Evolutionary conservation across 2,329 filamentous ascomycete species (phyloP), one percentile per base, ranked within the genome.

Genomic region (Fusarium sublunatum): DNA sequence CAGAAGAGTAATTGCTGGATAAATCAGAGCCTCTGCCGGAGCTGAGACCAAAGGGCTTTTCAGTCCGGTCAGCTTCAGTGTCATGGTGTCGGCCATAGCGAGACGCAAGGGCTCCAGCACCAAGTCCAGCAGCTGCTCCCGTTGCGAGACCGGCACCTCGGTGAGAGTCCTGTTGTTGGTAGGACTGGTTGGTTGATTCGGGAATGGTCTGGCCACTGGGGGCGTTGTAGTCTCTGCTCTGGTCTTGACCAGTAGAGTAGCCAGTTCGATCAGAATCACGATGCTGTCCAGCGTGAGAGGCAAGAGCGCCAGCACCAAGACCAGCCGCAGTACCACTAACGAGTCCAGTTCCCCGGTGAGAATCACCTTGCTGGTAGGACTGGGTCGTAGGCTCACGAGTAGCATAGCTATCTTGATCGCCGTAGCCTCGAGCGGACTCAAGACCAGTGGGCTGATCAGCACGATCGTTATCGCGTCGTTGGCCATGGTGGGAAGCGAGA

Each of bases 91-190:
- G 45, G 1, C 36, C 29, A 25, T 36, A 9, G 7, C 12, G 52
- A 1, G 50, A 19, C 0, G 50, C 43, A 12, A 53, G 2, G 2
- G 5, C 43, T 1, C 28, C 43, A 4, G 50, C 50, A 7, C 50
- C 50, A 12, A 53, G 28, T 3, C 50, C 49, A 1, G 49, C 49
- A 9, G 41, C 49, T 1, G 49, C 36, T 9, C 49, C 50, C 3
- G 50, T 43, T 5, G 50, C 50, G 4, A 48, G 25, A 2, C 45
- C 51, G 3, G 45, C 24, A 8, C 51, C 51, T 11, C 10, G 53
- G 4, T 58, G 55, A 1, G 45, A 58, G 3, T 53, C 55, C 6
- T 58, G 39, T 19, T 58, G 53, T 6, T 58, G 55, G 4, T 32
- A 13, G 4, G 13, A 47, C 42, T 53, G 50, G 19, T 19, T 54